Base-by-base conservation (phyloP, 352 stramenopile genomes). In the Sclerospora graminicola region DNA sequence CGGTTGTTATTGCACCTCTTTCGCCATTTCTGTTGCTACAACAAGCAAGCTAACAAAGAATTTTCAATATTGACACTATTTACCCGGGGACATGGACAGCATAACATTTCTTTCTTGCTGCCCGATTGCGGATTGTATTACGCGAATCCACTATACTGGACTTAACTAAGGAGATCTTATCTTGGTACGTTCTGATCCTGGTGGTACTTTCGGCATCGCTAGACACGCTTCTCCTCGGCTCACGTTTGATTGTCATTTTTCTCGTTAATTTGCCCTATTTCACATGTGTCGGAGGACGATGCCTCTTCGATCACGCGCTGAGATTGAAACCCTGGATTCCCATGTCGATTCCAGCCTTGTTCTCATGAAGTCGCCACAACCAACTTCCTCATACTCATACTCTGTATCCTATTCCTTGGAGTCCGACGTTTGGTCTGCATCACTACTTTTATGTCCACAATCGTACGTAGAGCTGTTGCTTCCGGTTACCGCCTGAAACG, bases 361-460 rank as follows among this genome's bases (percentile, higher is more conserved):
- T 85, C 76, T 76, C 63, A 83, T 75, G 31, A 64, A 82, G 19
- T 68, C 67, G 18, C 69, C 68, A 18, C 57, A 53, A 2, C 48
- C 50, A 4, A 60, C 37, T 31, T 65, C 51, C 44, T 77, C 61
- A 28, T 72, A 78, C 26, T 83, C 65, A 35, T 80, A 83, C 11
- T 83, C 73, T 9, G 57, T 73, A 33, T 83, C 74, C 19, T 71
- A 82, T 28, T 78, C 64, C 15, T 77, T 58, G n/a, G 71, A 81
- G 19, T 69, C 68, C 1, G 66, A 72, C 8, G 53, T 62, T 24
- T 56, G 63, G 20, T 48, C 49, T 5, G 35, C 53, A 7, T 30
- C 47, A 7, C 46, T 54, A 9, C 46, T 54, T 8, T 21, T 56
- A 24, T 45, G 41, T 20, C 49, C 50, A 29, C 26, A 60, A 9